Evolutionary conservation across 345 rosid species (phyloP).

Genomic region (Salix koriyanagi): DNA sequence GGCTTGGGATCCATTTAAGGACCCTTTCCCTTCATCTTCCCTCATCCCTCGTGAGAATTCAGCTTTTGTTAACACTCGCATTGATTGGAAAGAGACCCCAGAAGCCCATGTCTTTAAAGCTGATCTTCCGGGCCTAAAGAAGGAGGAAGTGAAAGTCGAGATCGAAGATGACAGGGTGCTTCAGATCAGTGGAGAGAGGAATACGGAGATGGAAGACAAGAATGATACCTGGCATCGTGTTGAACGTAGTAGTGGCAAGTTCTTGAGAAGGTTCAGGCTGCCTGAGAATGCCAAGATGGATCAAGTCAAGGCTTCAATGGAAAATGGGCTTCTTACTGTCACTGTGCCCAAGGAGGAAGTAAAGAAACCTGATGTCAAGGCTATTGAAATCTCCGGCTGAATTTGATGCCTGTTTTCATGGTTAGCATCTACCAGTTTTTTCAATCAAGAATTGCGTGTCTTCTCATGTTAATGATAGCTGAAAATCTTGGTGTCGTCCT

Average conservation of each 20-base stretch:
- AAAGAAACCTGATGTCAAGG: not conserved
- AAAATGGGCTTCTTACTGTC: not conserved
- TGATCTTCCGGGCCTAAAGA: not conserved
- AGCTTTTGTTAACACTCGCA: not conserved
- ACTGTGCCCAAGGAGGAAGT: not conserved
- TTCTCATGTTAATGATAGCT: not conserved
- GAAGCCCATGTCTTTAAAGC: not conserved
- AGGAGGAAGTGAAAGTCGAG: not conserved
- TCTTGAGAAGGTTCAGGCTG: not conserved
- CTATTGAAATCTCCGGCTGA: not conserved
- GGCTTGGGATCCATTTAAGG: not conserved
- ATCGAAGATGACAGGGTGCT: not conserved
- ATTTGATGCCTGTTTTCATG: not conserved
- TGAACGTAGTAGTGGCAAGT: not conserved
- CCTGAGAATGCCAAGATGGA: not conserved
- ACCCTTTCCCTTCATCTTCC: not conserved
- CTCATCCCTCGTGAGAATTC: not conserved
- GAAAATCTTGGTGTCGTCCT: not conserved
- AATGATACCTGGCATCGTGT: not conserved
- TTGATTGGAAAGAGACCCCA: not conserved
- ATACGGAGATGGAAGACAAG: not conserved
- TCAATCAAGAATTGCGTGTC: not conserved
- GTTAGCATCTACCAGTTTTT: not conserved
- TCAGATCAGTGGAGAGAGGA: not conserved
- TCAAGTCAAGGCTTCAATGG: not conserved